phyloP scores from a whole-genome alignment of 2,329 filamentous ascomycete species.

The Colletotrichum tofieldiae region DNA sequence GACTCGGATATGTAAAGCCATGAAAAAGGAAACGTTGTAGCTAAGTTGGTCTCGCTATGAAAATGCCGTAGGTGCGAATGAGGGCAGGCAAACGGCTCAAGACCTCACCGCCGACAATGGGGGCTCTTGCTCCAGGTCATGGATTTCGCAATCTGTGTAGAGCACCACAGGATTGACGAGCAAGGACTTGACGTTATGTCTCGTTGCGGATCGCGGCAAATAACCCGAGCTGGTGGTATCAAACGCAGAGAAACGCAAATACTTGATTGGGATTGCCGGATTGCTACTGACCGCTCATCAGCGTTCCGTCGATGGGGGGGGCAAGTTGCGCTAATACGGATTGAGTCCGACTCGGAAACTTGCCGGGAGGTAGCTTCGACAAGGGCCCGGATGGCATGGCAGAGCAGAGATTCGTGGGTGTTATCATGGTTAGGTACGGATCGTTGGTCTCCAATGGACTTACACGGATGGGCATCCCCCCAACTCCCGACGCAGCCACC shows the following conservation, averaged over 20 bases:
- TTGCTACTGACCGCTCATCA: slow-evolving; percentile 17
- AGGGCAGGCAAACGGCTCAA: neutral
- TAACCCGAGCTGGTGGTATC: slow-evolving; percentile 7
- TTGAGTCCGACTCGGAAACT: slow-evolving; percentile 14
- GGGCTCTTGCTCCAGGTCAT: neutral
- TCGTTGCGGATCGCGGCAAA: slow-evolving; percentile 12
- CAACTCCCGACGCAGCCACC: slow-evolving; percentile 12
- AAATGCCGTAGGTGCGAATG: neutral
- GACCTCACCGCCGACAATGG: neutral
- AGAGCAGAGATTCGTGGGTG: slow-evolving; percentile 17
- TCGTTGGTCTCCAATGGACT: slow-evolving; percentile 40
- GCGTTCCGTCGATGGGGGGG: neutral
- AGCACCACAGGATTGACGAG: neutral
- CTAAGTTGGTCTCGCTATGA: neutral
- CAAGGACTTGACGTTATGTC: neutral
- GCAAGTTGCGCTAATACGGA: slow-evolving; percentile 9
- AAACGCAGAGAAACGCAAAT: neutral
- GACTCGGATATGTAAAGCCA: slow-evolving; percentile 1
- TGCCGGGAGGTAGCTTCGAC: slow-evolving; percentile 27
- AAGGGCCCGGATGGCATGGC: slow-evolving; percentile 8
- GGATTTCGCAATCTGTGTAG: neutral
- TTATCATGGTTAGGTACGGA: slow-evolving; percentile 3
- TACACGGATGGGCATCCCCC: slow-evolving; percentile 34
- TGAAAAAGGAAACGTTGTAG: slow-evolving; percentile 15
- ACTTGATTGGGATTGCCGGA: slow-evolving; percentile 1